phyloP scores from a whole-genome alignment of 2,329 filamentous ascomycete species.

The Xylaria sp. region DNA sequence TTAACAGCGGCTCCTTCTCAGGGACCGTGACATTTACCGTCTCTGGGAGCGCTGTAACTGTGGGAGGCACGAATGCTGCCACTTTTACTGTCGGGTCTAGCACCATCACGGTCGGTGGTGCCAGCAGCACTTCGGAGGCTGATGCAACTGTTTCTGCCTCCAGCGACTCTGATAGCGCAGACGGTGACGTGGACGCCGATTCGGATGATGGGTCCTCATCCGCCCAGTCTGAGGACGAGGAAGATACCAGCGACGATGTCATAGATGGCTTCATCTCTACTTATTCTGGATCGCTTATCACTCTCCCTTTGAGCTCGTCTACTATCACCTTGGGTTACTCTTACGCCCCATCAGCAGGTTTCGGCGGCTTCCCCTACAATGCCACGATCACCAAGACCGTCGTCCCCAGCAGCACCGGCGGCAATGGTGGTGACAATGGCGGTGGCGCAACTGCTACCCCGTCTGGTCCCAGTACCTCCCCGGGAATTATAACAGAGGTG shows the following conservation, averaged over 20 bases:
- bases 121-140: conserved; percentile 13
- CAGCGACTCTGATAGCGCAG: not conserved
- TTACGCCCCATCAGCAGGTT: conserved; percentile 30
- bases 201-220: not conserved
- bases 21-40: conserved; percentile 30
- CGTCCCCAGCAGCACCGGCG: conserved; percentile 18
- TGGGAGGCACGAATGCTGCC: conserved; percentile 31
- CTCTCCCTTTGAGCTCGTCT: conserved; percentile 28
- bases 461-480: conserved; percentile 39
- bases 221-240: conserved; percentile 5
- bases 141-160: not conserved
- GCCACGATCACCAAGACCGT: conserved; percentile 32
- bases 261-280: conserved; percentile 22
- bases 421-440: not conserved
- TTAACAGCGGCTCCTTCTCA: conserved; percentile 23
- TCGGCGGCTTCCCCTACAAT: conserved; percentile 32
- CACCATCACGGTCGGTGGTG: conserved; percentile 27
- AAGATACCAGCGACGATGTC: not conserved
- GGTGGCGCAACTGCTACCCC: conserved; percentile 32
- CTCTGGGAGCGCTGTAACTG: conserved; percentile 29
- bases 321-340: conserved; percentile 18
- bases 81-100: conserved; percentile 31
- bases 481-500: conserved; percentile 29
- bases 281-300: conserved; percentile 30
- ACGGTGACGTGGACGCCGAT: conserved; percentile 6